Evolutionary conservation across 2,329 filamentous ascomycete species (phyloP).

Genomic region (Aspergillus flavus): DNA sequence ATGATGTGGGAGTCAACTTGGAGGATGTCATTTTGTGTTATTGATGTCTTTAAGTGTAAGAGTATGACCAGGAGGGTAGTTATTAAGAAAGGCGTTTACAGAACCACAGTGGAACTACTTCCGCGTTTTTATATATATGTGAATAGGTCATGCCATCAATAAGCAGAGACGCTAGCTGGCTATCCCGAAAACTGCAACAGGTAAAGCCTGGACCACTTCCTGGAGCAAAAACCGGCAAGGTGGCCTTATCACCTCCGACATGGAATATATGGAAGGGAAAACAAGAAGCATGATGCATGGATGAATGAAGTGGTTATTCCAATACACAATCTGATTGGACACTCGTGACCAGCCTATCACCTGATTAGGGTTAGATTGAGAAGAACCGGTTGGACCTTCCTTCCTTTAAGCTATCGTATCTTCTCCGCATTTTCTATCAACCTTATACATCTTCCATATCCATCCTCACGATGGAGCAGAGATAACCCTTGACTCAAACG

Average conservation of each 20-base stretch:
- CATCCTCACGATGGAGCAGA: background rate
- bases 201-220: background rate
- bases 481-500: background rate
- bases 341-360: background rate
- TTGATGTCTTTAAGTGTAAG: background rate
- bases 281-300: background rate
- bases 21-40: background rate
- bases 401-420: background rate
- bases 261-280: background rate
- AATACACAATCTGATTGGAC: background rate
- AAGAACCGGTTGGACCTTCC: constrained; percentile 1
- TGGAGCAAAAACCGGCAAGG: background rate
- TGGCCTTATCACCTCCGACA: background rate
- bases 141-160: background rate
- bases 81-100: background rate
- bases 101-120: background rate
- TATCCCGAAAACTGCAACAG: background rate
- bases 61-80: background rate
- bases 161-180: background rate
- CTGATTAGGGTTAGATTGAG: background rate
- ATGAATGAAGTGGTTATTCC: background rate
- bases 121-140: background rate
- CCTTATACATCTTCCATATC: background rate
- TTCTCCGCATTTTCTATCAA: constrained; percentile 14
- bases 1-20: constrained; percentile 16